Percentiles rank a stretch among this genome's conserved stretches.
Evolutionary conservation across 352 stramenopile genomes (phyloP).

Genomic region (Poterioochromonas sp.): DNA sequence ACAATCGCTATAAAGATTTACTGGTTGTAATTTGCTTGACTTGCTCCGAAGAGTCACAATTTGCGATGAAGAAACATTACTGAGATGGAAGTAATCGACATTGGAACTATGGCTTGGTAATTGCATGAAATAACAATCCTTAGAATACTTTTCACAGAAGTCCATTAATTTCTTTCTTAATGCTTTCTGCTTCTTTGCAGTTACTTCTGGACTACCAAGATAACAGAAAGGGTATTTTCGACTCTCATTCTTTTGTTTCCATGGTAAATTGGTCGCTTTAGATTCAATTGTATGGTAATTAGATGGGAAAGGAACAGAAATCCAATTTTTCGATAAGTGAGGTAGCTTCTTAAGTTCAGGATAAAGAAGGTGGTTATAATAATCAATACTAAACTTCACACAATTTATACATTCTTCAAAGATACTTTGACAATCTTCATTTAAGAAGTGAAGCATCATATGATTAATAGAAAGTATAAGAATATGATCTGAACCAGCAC

Average conservation of each 20-base stretch:
- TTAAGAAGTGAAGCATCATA: neutral
- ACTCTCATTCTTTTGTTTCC: neutral
- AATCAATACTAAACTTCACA: conserved; percentile 20
- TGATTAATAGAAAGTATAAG: conserved; percentile 27
- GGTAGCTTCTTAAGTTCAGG: neutral
- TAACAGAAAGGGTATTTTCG: neutral
- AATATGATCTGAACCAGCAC: conserved; percentile 14
- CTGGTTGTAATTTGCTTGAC: too few relatives aligned
- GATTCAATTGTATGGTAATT: neutral
- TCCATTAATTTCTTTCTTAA: neutral
- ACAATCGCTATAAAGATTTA: neutral
- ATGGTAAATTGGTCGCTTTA: neutral
- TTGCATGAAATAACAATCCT: neutral
- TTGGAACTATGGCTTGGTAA: neutral
- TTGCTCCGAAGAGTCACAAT: too few relatives aligned
- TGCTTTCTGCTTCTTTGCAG: neutral
- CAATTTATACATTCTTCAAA: conserved; percentile 9
- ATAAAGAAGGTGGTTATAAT: neutral
- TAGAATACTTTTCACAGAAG: neutral
- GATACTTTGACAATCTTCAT: neutral
- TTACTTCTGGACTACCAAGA: conserved; percentile 1
- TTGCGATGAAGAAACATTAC: neutral
- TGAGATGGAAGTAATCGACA: neutral
- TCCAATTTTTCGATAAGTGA: neutral
- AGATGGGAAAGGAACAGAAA: conserved; percentile 24